A percentile compares a stretch with the other conserved stretches of the same genome.
Conservation (phyloP, 2,329 filamentous ascomycete species). For the Alternaria alternata region DNA sequence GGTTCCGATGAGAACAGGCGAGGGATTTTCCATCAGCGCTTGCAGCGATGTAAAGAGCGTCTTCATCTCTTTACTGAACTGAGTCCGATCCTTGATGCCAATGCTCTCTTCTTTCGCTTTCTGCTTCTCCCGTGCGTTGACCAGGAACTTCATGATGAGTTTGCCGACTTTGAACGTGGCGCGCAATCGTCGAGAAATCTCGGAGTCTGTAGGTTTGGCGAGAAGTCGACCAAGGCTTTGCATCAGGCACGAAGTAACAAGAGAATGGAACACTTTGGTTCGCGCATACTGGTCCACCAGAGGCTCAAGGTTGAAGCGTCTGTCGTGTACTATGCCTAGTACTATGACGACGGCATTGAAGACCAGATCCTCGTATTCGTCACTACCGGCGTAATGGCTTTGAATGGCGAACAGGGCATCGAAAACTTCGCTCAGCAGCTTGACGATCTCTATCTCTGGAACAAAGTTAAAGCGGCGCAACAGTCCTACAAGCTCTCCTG, state of each 20-base stretch:
- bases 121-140: slow-evolving; percentile 85
- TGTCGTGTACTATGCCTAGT: slow-evolving; percentile 90
- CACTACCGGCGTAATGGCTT: slow-evolving; percentile 87
- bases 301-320: slow-evolving; percentile 89
- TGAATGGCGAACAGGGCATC: slow-evolving; percentile 91
- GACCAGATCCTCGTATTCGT: slow-evolving; percentile 90
- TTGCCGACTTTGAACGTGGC: slow-evolving; percentile 94
- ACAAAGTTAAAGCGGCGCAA: slow-evolving; percentile 90
- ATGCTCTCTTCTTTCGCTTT: slow-evolving; percentile 87
- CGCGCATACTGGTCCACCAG: slow-evolving; percentile 92
- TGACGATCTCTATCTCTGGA: slow-evolving; percentile 96
- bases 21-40: slow-evolving; percentile 84
- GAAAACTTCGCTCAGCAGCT: slow-evolving; percentile 87
- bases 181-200: slow-evolving; percentile 82
- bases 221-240: slow-evolving; percentile 86
- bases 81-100: slow-evolving; percentile 77
- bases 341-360: slow-evolving; percentile 91
- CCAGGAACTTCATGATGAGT: slow-evolving; percentile 93
- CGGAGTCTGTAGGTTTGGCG: slow-evolving; percentile 80
- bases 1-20: slow-evolving; percentile 87
- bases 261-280: slow-evolving; percentile 89
- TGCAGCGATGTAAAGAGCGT: slow-evolving; percentile 91
- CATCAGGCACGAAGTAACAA: slow-evolving; percentile 86
- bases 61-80: slow-evolving; percentile 83
- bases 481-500: slow-evolving; percentile 75